These are phyloP conservation scores for Ascochyta clinopodiicola DNA, from an alignment of 2,329 filamentous ascomycete species.

Conservation along the genomic window DNA sequence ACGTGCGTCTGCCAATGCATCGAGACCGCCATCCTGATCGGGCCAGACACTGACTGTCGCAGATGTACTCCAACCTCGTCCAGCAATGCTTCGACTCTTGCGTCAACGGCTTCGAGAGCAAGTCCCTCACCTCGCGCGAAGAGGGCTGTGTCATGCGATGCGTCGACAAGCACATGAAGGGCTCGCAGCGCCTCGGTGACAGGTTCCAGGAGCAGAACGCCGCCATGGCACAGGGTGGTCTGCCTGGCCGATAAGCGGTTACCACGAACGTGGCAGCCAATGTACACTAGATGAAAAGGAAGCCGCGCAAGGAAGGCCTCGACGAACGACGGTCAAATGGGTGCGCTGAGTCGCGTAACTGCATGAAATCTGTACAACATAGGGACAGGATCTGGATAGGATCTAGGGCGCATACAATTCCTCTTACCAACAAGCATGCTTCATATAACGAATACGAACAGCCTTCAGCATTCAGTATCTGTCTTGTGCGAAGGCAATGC, in stretches of 20 bases:
- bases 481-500: neutral
- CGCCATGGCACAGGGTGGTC: conserved; percentile 68
- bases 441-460: conserved; percentile 8
- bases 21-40: conserved; percentile 2
- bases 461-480: neutral
- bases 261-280: neutral
- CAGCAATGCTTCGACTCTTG: conserved; percentile 96
- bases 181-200: conserved; percentile 86
- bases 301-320: neutral
- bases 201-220: conserved; percentile 82
- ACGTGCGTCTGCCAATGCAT: conserved; percentile 59
- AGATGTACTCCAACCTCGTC: conserved; percentile 78
- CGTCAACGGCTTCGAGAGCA: conserved; percentile 98
- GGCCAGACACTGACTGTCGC: neutral
- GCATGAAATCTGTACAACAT: conserved; percentile 20
- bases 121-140: conserved; percentile 86
- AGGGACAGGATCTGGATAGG: conserved; percentile 15
- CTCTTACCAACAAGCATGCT: conserved; percentile 13
- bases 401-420: conserved; percentile 17
- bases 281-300: conserved; percentile 7
- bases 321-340: neutral
- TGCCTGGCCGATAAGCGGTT: conserved; percentile 52
- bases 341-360: conserved; percentile 5
- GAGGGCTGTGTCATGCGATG: conserved; percentile 92
- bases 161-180: conserved; percentile 95